Evolutionary conservation across 2,329 filamentous ascomycete species (phyloP).

Genomic region (Fusarium paranaense): DNA sequence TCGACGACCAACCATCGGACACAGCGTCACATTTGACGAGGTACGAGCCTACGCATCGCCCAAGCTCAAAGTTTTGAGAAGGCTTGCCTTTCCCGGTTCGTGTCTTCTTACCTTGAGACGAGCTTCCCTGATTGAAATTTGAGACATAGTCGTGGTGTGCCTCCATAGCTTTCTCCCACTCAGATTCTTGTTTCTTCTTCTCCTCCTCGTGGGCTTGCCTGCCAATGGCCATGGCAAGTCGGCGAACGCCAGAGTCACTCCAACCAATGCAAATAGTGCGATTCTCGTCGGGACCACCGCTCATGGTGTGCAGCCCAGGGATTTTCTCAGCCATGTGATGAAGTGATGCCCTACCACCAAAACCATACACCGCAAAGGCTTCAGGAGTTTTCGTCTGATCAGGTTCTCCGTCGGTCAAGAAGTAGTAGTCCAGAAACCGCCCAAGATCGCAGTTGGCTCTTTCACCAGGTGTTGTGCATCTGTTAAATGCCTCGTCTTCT

Average conservation of each 20-base stretch:
- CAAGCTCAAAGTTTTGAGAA: neutral
- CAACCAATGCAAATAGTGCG: slow-evolving; percentile 7
- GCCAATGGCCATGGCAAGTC: neutral
- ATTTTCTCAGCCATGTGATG: neutral
- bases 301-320: neutral
- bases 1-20: neutral
- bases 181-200: neutral
- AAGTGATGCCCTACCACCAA: neutral
- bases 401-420: slow-evolving; percentile 16
- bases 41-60: slow-evolving; percentile 16
- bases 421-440: slow-evolving; percentile 17
- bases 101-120: neutral
- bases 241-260: neutral
- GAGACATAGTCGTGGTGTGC: slow-evolving; percentile 2
- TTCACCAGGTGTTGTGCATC: slow-evolving; percentile 6
- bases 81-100: neutral
- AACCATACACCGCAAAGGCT: slow-evolving; percentile 1
- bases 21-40: slow-evolving; percentile 7
- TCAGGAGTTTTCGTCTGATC: neutral
- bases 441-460: neutral
- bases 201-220: neutral
- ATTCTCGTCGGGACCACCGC: neutral
- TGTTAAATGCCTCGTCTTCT: slow-evolving; percentile 1
- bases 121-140: neutral
- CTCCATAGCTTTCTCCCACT: slow-evolving; percentile 4